Percentiles rank a stretch among this genome's conserved stretches.
Evolutionary conservation across 169 alveolate genomes (phyloP).

Genomic region (Plasmodium malariae): DNA sequence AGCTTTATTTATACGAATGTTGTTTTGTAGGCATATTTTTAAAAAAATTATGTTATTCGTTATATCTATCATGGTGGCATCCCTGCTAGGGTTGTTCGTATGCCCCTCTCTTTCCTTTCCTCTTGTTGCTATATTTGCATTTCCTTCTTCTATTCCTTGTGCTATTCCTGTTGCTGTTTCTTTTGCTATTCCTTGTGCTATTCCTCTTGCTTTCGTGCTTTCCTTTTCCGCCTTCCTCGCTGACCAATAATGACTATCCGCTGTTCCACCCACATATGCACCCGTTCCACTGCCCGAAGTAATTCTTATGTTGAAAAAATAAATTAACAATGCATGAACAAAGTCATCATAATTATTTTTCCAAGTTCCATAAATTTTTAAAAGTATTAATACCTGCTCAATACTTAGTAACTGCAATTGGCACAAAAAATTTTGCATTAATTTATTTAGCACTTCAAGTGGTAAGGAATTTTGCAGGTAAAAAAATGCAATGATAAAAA

Average conservation of each 20-base stretch:
- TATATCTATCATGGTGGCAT: too few species aligned
- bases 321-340: conserved; percentile 8
- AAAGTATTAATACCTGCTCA: neutral
- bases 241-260: too few species aligned
- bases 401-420: neutral
- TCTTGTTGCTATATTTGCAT: neutral
- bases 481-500: conserved; percentile 16
- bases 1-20: conserved; percentile 5
- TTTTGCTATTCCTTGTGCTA: neutral
- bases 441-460: conserved; percentile 11
- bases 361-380: conserved; percentile 19
- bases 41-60: neutral
- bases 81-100: too few species aligned
- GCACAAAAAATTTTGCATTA: conserved; percentile 14
- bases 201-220: neutral
- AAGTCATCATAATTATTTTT: conserved; percentile 13
- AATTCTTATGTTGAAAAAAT: conserved; percentile 1
- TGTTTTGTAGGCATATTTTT: conserved; percentile 10
- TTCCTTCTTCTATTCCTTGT: neutral
- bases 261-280: too few species aligned
- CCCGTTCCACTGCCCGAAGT: too few species aligned
- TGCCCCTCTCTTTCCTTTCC: neutral
- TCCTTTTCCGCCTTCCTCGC: too few species aligned
- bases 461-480: conserved; percentile 4
- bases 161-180: neutral